Evolutionary conservation across 345 rosid species (phyloP).

Genomic region (Lumnitzera littorea): DNA sequence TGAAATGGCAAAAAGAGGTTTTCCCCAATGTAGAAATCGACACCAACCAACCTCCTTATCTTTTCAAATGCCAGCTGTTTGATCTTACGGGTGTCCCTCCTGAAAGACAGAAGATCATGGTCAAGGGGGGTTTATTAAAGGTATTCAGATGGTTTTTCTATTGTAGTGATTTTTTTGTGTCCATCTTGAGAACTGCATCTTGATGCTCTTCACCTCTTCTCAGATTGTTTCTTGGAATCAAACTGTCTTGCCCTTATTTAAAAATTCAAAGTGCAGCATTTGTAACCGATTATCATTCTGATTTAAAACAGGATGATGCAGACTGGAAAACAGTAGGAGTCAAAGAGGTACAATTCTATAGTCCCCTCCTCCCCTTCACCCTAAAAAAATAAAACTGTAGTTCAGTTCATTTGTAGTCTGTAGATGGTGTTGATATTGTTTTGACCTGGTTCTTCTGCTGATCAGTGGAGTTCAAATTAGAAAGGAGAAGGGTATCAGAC

Average conservation of each 20-base stretch:
- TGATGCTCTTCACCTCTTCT: not conserved
- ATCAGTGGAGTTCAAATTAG: no score
- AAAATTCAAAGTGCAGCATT: not conserved
- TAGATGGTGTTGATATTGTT: no score
- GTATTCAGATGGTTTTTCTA: conserved; percentile 24
- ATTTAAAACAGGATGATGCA: conserved; percentile 65
- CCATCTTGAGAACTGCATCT: not conserved
- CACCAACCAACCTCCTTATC: conserved; percentile 59
- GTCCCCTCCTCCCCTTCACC: not conserved
- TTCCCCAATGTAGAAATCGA: conserved; percentile 77
- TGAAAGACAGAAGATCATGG: conserved; percentile 95
- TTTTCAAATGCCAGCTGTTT: conserved; percentile 86
- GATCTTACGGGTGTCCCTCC: conserved; percentile 96
- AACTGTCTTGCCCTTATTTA: not conserved
- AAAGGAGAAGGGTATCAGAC: no score
- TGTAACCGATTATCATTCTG: not conserved
- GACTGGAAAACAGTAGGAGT: conserved; percentile 85
- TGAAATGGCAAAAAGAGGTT: conserved; percentile 94
- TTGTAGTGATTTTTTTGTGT: not conserved
- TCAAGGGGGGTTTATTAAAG: conserved; percentile 92
- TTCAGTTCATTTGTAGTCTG: no score
- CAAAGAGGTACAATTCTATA: conserved; percentile 43
- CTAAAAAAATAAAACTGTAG: no score
- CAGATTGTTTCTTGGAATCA: not conserved
- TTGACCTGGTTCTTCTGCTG: no score